Evolutionary conservation across 768 basidiomycete genomes (phyloP).

Genomic region (Punctularia strigosozonata): DNA sequence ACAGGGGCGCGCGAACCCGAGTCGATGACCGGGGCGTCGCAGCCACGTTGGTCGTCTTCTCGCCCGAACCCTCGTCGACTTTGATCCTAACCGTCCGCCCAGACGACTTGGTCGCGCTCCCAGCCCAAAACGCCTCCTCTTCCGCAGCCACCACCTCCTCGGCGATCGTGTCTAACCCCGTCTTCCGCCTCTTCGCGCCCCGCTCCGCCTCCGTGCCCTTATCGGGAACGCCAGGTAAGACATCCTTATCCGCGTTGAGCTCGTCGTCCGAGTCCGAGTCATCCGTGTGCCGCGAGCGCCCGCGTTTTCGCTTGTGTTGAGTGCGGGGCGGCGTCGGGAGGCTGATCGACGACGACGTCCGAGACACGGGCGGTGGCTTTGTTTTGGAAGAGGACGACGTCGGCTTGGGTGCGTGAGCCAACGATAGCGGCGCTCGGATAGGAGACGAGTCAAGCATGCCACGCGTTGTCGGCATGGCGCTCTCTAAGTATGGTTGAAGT

Average conservation of each 20-base stretch:
- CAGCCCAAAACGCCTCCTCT: constrained; percentile 19
- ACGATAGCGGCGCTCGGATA: constrained; percentile 5
- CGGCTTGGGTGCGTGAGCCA: constrained; percentile 5
- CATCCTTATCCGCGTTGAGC: constrained; percentile 13
- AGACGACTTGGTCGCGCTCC: neutral
- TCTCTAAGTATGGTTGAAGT: too few relatives aligned
- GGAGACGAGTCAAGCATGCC: constrained; percentile 23
- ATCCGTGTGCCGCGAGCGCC: constrained; percentile 29
- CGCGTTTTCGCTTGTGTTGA: constrained; percentile 33
- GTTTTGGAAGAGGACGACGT: constrained; percentile 3
- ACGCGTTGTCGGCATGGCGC: too few relatives aligned
- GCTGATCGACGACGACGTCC: constrained; percentile 51
- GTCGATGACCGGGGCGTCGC: constrained; percentile 14
- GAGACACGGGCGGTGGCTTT: constrained; percentile 32
- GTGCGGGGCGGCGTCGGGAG: constrained; percentile 60
- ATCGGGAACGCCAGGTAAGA: constrained; percentile 11
- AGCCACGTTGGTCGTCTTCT: constrained; percentile 6
- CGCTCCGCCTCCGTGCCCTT: constrained; percentile 7
- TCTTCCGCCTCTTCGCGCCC: constrained; percentile 16
- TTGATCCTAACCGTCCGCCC: neutral
- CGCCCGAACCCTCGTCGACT: constrained; percentile 3
- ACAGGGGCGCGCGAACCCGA: constrained; percentile 36
- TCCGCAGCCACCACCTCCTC: constrained; percentile 15
- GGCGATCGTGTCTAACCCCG: constrained; percentile 14
- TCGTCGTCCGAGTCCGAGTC: constrained; percentile 20